Evolutionary conservation across 306 rosid species (phyloP).

Genomic region (Castanopsis chinensis): DNA sequence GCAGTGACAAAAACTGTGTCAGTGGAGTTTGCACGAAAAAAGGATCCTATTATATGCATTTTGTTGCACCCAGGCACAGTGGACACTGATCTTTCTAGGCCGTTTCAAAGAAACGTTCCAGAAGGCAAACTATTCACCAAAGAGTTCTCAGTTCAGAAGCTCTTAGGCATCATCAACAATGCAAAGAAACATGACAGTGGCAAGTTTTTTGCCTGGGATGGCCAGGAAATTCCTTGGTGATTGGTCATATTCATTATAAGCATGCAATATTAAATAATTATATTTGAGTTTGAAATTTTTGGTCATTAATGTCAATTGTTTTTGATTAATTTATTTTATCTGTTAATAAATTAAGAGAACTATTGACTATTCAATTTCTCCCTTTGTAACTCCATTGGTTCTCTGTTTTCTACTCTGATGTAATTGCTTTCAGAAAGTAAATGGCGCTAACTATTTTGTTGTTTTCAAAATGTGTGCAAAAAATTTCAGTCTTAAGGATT

Average conservation of each 20-base stretch:
- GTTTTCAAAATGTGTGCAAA: background rate
- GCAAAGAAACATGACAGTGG: slow-evolving; percentile 76
- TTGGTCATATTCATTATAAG: background rate
- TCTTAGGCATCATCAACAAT: slow-evolving; percentile 58
- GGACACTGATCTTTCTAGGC: slow-evolving; percentile 95
- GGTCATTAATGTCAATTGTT: background rate
- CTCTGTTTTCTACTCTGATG: background rate
- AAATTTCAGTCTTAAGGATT: too few relatives aligned
- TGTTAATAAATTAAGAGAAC: background rate
- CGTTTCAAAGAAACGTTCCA: slow-evolving; percentile 87
- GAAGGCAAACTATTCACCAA: slow-evolving; percentile 74
- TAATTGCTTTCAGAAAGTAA: background rate
- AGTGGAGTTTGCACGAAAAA: slow-evolving; percentile 72
- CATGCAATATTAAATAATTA: background rate
- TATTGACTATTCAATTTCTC: background rate
- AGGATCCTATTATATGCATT: slow-evolving; percentile 74
- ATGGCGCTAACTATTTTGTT: background rate
- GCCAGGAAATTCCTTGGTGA: slow-evolving; percentile 95
- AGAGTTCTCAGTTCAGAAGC: slow-evolving; percentile 78
- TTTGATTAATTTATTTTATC: background rate
- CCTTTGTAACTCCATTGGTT: background rate
- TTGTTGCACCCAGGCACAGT: slow-evolving; percentile 98
- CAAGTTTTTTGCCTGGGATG: slow-evolving; percentile 94
- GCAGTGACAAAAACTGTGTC: slow-evolving; percentile 76
- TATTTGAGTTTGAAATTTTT: background rate